Conservation (phyloP, 2,329 filamentous ascomycete genomes). For the Exophiala oligosperma region DNA sequence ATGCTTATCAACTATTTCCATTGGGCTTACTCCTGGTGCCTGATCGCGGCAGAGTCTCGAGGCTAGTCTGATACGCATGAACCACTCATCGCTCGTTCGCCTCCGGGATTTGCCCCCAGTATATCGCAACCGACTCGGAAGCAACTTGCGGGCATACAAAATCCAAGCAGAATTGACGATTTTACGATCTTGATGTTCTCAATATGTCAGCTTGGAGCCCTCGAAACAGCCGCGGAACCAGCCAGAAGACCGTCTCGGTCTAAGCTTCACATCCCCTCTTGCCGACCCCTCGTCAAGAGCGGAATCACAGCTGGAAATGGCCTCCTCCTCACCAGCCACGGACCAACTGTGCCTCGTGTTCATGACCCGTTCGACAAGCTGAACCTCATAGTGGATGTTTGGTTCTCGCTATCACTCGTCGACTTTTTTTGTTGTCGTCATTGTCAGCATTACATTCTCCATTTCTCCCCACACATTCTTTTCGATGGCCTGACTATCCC, state of each 20-base stretch:
- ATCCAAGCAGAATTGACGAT: neutral
- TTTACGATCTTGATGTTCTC: neutral
- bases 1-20: neutral
- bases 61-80: neutral
- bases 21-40: neutral
- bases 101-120: neutral
- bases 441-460: constrained; percentile 10
- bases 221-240: neutral
- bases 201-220: neutral
- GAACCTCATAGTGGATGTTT: constrained; percentile 2
- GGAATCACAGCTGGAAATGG: neutral
- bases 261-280: neutral
- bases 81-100: neutral
- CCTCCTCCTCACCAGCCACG: neutral
- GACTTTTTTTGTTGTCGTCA: constrained; percentile 14
- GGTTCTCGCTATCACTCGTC: constrained; percentile 3
- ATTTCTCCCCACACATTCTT: neutral
- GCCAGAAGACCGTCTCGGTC: neutral
- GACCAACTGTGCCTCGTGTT: neutral
- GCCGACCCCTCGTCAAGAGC: neutral
- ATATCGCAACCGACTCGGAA: neutral
- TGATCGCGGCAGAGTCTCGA: neutral
- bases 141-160: neutral
- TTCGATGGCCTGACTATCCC: neutral
- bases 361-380: neutral